These are phyloP conservation scores for Salicornia ramosissima DNA, from an alignment of 148 eudicot species.

Conservation along the genomic window DNA sequence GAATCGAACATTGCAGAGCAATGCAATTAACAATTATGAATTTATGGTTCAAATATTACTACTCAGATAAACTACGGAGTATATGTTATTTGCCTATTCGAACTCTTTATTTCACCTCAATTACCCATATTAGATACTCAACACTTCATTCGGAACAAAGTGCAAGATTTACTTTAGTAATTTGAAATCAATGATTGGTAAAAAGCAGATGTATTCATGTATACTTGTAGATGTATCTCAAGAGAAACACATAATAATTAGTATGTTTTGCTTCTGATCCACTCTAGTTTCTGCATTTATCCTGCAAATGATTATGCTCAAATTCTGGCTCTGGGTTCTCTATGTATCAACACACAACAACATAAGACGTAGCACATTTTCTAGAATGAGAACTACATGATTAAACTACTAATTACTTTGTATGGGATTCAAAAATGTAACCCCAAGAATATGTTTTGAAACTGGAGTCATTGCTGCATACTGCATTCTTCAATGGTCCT, in stretches of 20 bases:
- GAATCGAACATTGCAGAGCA: too few relatives aligned
- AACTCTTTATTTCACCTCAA: too few relatives aligned
- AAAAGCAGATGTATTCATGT: neutral
- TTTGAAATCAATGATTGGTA: neutral
- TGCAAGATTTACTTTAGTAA: neutral
- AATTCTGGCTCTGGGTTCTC: neutral
- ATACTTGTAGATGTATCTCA: neutral
- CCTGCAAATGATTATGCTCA: conserved; percentile 12
- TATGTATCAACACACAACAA: neutral
- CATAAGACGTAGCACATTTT: neutral
- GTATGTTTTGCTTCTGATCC: conserved; percentile 8
- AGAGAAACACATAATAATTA: neutral
- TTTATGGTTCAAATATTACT: neutral
- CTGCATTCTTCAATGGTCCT: too few relatives aligned
- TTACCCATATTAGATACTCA: too few relatives aligned
- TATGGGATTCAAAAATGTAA: too few relatives aligned
- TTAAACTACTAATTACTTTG: too few relatives aligned
- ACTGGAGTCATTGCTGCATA: too few relatives aligned
- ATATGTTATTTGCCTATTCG: too few relatives aligned
- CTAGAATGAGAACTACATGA: too few relatives aligned
- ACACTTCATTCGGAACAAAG: too few relatives aligned
- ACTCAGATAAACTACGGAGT: too few relatives aligned
- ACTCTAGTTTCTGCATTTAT: neutral
- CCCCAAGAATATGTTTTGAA: too few relatives aligned
- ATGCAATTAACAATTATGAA: neutral